Percentiles rank a stretch among this genome's conserved stretches.
Conservation (phyloP, 129 eudicot genomes). For the Saposhnikovia divaricata region DNA sequence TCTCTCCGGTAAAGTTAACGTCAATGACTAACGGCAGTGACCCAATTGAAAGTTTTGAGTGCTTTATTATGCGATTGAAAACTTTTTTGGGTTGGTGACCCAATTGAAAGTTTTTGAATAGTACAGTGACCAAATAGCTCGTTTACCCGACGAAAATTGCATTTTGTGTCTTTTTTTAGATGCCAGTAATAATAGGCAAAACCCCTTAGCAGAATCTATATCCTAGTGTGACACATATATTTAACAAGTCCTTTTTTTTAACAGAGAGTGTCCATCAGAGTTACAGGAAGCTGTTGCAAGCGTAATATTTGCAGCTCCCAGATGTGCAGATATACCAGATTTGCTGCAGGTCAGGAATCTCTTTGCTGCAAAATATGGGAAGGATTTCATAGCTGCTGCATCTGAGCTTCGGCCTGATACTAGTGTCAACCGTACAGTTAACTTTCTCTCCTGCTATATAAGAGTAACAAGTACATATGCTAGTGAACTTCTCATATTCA, state of each 20-base stretch:
- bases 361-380: conserved; percentile 80
- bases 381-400: conserved; percentile 86
- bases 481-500: background rate
- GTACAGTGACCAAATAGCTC: too few species aligned
- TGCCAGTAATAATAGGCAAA: background rate
- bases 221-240: background rate
- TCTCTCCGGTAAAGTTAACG: too few species aligned
- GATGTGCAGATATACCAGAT: conserved; percentile 97
- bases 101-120: too few species aligned
- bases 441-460: conserved; percentile 3
- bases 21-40: too few species aligned
- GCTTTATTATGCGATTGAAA: too few species aligned
- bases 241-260: background rate
- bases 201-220: background rate
- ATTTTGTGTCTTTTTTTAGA: background rate
- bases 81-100: too few species aligned
- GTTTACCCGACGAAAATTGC: background rate
- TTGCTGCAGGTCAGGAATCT: conserved; percentile 63
- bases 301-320: conserved; percentile 88
- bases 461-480: background rate
- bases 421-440: conserved; percentile 98
- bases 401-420: conserved; percentile 95
- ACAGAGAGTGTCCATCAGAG: conserved; percentile 89
- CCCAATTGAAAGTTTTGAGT: too few species aligned
- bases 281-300: conserved; percentile 94